Conservation (phyloP, 1,284 basidiomycete species). For the Pisolithus thermaeus region DNA sequence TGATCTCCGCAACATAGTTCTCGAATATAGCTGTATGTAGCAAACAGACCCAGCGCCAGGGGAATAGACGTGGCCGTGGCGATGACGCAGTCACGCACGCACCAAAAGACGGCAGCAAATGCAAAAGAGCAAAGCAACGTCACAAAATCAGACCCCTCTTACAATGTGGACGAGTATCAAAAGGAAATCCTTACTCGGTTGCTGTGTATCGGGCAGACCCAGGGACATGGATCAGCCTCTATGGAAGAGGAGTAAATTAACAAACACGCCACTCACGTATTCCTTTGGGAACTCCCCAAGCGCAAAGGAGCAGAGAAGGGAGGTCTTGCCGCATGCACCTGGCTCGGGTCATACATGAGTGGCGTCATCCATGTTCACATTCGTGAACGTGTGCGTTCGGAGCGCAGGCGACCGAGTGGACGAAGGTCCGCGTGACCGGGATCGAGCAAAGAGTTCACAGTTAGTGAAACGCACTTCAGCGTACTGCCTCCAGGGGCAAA, state of each 20-base stretch:
- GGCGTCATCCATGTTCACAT: constrained; percentile 1
- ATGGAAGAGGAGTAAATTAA: not conserved
- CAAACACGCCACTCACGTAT: constrained; percentile 60
- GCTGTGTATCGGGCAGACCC: constrained; percentile 7
- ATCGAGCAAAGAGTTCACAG: too few relatives aligned
- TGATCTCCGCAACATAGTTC: constrained; percentile 98
- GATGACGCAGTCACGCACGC: not conserved
- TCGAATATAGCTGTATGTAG: constrained; percentile 77
- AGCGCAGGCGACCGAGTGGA: too few relatives aligned
- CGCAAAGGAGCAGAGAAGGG: constrained; percentile 83
- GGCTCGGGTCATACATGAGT: constrained; percentile 1
- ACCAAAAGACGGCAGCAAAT: not conserved
- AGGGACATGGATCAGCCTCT: not conserved
- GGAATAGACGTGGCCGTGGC: not conserved
- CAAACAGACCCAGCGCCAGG: not conserved
- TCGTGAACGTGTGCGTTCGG: not conserved
- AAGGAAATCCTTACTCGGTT: constrained; percentile 1
- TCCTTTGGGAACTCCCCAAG: constrained; percentile 96
- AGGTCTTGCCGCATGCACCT: constrained; percentile 86
- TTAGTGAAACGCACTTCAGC: too few relatives aligned
- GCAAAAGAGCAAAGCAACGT: not conserved
- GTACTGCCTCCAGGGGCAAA: constrained; percentile 3
- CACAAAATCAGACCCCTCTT: not conserved
- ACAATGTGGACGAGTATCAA: not conserved
- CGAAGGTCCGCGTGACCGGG: too few relatives aligned